Base-by-base conservation (phyloP, 805 yeast species). In the Yamadazyma akitaensis region DNA sequence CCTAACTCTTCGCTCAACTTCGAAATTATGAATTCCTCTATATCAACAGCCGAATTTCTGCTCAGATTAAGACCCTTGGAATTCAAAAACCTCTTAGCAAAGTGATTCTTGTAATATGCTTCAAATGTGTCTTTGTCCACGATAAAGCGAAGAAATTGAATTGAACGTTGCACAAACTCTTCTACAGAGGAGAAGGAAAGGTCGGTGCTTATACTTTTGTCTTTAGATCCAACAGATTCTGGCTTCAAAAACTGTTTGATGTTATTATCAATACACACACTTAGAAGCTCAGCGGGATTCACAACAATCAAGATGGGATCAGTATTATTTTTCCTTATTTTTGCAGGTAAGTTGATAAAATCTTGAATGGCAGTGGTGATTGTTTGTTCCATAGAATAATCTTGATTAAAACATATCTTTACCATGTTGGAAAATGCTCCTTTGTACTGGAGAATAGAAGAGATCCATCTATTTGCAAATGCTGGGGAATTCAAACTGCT, bases 91-190 rank as follows among this genome's bases (percentile, higher is more conserved):
- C 97, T 73, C 62, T 85, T 88, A 1, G 96, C 96, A 48, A 91
- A 72, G 65, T 88, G 96, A 44, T 83, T 86, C 56, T 89, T 89
- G 63, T 88, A 90, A 50, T 85, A 82, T 36, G 80, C 84, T 59
- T 89, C 96, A 66, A 90, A 91, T 21, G 86, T 69, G 64, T 90
- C 97, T 58, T 89, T 91, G 55, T 91, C 96, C 49, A 80, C 75
- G 39, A 90, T 73, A 58, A 80, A 82, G 47, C 84, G 70, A 57
- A 90, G 81, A 28, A 91, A 75, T 18, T 73, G 64, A 11, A 87
- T 74, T 0, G 89, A 79, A 24, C 76, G 75, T 37, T 71, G 72
- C 45, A 89, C 65, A 9, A 78, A 62, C 8, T 55, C 70, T 54
- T 68, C 70, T 2, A 61, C 54, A 19, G 37, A 26, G 9, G 41